phyloP scores from a whole-genome alignment of 345 rosid species.

The Syzygium aqueum region DNA sequence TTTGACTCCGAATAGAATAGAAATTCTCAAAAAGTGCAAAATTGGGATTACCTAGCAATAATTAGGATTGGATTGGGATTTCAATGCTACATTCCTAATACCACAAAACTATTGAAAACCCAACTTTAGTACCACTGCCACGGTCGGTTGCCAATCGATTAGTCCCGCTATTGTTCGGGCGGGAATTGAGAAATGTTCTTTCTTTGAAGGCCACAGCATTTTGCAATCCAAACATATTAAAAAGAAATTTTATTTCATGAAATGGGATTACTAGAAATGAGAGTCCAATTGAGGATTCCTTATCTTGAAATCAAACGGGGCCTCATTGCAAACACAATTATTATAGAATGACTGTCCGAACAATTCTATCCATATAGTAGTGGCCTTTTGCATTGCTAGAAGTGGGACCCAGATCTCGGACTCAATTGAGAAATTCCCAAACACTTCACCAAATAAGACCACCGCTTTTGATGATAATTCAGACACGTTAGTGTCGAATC shows the following conservation, averaged over 20 bases:
- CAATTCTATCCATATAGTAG: not conserved
- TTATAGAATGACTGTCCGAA: not conserved
- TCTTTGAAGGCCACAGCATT: not conserved
- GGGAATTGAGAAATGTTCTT: not conserved
- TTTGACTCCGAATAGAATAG: not conserved
- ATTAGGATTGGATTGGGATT: not conserved
- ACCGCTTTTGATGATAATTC: not conserved
- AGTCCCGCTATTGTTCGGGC: not conserved
- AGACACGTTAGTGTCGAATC: not conserved
- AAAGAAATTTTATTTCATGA: not conserved
- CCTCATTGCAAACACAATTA: not conserved
- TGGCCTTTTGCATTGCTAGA: not conserved
- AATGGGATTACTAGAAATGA: not conserved
- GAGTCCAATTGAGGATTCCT: not conserved
- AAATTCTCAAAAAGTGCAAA: not conserved
- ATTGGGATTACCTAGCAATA: not conserved
- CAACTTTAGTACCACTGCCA: not conserved
- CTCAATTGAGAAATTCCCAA: not conserved
- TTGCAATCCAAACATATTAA: not conserved
- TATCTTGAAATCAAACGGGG: not conserved
- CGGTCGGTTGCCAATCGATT: fast-evolving
- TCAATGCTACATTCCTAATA: not conserved
- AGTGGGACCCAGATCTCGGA: not conserved
- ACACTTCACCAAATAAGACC: no score
- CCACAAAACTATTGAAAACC: not conserved